Base-by-base conservation (phyloP, 2,329 filamentous ascomycete species). In the Nannizziopsis barbatae region DNA sequence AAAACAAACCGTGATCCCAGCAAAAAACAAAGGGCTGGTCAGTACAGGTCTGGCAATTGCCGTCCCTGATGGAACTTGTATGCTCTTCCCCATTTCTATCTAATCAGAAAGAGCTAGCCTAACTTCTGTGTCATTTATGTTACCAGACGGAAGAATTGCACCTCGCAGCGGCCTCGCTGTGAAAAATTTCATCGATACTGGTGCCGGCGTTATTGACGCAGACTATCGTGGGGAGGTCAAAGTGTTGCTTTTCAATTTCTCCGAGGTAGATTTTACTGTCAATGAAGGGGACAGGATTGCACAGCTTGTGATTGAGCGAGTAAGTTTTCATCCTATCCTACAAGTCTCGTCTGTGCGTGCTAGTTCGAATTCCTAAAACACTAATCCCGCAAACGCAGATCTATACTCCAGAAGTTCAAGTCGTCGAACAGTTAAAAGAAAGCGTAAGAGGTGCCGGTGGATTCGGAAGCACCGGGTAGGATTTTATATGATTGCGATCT, bases 221-320 rank as follows among this genome's bases (percentile, higher is more conserved):
- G 92, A 98, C 69, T 98, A 98, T 73, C 79, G 92, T 32, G 92
- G 92, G 15, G 85, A 85, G 57, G 83, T 98, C 60, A 95, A 93
- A 74, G 84, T 98, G 20, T 75, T 98, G 56, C 78, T 98, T 45
- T 96, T 96, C 68, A 98, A 98, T 71, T 83, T 94, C 66, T 77
- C 76, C 45, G 88, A 95, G 44, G 69, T 71, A 36, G 88, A 95
- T 64, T 96, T 93, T 62, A 74, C 71, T 39, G 53, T 98, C 56
- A 83, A 83, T 61, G 81, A 84, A 62, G 90, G 90, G 43, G 92
- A 98, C 68, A 83, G 92, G 46, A 74, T 98, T 61, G 93, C 92
- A 37, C 92, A 98, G 75, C 76, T 98, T 57, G 80, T 98, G 56
- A 73, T 98, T 49, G 92, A 98, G 75, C 80, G 87, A 65, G 75